Base-by-base conservation (phyloP, 2,329 filamentous ascomycete species). In the Xylariaceae sp. region DNA sequence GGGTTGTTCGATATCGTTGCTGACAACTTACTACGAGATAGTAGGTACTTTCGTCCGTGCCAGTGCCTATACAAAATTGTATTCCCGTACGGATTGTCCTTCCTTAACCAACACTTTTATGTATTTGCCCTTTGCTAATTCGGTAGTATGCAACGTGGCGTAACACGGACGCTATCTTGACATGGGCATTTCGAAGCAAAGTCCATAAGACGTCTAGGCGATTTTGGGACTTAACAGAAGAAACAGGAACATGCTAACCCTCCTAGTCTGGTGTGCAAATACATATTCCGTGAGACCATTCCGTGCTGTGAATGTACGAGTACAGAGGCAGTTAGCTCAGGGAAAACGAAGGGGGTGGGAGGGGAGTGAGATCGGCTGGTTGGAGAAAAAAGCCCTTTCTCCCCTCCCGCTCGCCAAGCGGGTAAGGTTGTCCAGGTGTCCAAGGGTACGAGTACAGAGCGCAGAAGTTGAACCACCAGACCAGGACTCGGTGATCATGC, bases 321-420 rank as follows among this genome's bases (percentile, higher is more conserved):
- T n/a, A 18, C 17, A 18, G 1, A 18, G 17, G 37, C 10, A 39
- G 37, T 7, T 7, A 39, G 37, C 37, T 39, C 37, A 30, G 23
- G 23, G 23, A 30, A 30, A 30, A 30, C 23, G 23, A 30, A 30
- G 23, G 23, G 23, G 23, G 42, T 49, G 17, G 45, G 58, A 57
- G 51, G 45, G 55, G 51, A 55, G 48, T 44, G 30, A 57, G 48
- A 61, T 62, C 54, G 61, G 59, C 54, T 57, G 56, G 35, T 53
- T 23, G 54, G 57, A 58, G 52, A 42, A 13, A 42, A 56, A 35
- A 18, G 17, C 3, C 53, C 48, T 50, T 45, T 45, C 42, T 35
- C 49, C 49, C 23, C 23, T 51, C 23, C 23, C 49, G 49, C 49
- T 51, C 23, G 49, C 45, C 50, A 57, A 55, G 15, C 51, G 45